Evolutionary conservation across 2,329 filamentous ascomycete species (phyloP).

Genomic region (Sporothrix schenckii): DNA sequence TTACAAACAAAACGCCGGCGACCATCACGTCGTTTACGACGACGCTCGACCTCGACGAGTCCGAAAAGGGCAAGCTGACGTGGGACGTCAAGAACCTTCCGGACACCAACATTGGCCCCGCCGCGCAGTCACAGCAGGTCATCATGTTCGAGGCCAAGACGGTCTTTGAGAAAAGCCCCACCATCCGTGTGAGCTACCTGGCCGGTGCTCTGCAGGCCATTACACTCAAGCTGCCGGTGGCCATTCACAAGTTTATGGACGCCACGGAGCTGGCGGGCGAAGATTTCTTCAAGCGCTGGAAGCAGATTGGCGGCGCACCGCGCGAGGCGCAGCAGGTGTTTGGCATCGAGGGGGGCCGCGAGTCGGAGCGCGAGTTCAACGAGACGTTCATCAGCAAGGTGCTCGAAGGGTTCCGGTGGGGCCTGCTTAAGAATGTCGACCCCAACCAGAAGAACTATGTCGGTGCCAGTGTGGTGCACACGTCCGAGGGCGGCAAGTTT

Average conservation of each 20-base stretch:
- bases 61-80: constrained; percentile 68
- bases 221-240: constrained; percentile 84
- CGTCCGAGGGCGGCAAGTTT: constrained; percentile 81
- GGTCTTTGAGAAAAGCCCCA: constrained; percentile 81
- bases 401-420: constrained; percentile 87
- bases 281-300: constrained; percentile 99
- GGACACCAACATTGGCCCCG: constrained; percentile 74
- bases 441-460: constrained; percentile 94
- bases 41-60: constrained; percentile 78
- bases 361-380: constrained; percentile 64
- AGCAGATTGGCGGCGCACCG: constrained; percentile 89
- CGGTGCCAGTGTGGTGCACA: constrained; percentile 84
- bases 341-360: constrained; percentile 58
- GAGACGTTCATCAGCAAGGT: constrained; percentile 70
- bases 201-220: constrained; percentile 91
- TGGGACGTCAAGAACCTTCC: constrained; percentile 88
- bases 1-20: constrained; percentile 88
- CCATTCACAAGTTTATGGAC: constrained; percentile 96
- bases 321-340: constrained; percentile 90
- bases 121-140: constrained; percentile 85
- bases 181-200: constrained; percentile 90
- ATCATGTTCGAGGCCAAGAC: constrained; percentile 89
- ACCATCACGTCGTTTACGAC: constrained; percentile 91
- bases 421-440: constrained; percentile 80
- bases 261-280: constrained; percentile 81